Percentiles rank a stretch among this genome's conserved stretches.
phyloP scores from a whole-genome alignment of 2,329 filamentous ascomycete genomes.

The Cercospora berteroae region DNA sequence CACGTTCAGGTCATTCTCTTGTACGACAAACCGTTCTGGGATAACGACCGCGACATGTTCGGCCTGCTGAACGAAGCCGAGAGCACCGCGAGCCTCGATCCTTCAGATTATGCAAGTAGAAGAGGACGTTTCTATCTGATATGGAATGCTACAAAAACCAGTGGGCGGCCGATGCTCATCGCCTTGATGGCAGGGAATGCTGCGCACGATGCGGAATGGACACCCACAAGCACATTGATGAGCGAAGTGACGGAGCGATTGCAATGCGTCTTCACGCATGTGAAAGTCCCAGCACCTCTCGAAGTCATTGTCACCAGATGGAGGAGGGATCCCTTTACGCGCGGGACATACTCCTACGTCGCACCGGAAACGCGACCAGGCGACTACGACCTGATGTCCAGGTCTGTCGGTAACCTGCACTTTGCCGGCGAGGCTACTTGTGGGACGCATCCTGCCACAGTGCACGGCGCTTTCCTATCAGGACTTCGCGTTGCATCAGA shows the following conservation, averaged over 20 bases:
- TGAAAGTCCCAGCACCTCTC: constrained; percentile 68
- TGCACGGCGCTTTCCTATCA: constrained; percentile 93
- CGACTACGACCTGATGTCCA: constrained; percentile 91
- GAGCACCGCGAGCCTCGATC: constrained; percentile 67
- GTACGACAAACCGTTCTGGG: constrained; percentile 89
- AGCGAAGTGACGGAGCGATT: constrained; percentile 77
- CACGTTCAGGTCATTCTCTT: constrained; percentile 67
- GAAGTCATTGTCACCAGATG: constrained; percentile 91
- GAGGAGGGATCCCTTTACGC: constrained; percentile 86
- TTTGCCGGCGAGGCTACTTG: constrained; percentile 97
- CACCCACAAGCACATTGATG: constrained; percentile 72
- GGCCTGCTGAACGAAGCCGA: constrained; percentile 77
- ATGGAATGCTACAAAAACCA: constrained; percentile 91
- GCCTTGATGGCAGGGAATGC: constrained; percentile 95
- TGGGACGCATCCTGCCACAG: constrained; percentile 91
- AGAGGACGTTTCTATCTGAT: constrained; percentile 96
- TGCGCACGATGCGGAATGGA: constrained; percentile 79
- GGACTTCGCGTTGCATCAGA: constrained; percentile 87
- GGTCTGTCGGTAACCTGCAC: constrained; percentile 78
- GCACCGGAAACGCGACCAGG: constrained; percentile 76
- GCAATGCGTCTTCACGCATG: constrained; percentile 66
- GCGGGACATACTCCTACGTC: constrained; percentile 93
- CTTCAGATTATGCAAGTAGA: constrained; percentile 73
- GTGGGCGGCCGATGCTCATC: constrained; percentile 78
- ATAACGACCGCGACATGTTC: constrained; percentile 85